Evolutionary conservation across 352 stramenopile species (phyloP), one percentile per base, ranked within the genome.

Genomic region (Globisporangium cystogenes): DNA sequence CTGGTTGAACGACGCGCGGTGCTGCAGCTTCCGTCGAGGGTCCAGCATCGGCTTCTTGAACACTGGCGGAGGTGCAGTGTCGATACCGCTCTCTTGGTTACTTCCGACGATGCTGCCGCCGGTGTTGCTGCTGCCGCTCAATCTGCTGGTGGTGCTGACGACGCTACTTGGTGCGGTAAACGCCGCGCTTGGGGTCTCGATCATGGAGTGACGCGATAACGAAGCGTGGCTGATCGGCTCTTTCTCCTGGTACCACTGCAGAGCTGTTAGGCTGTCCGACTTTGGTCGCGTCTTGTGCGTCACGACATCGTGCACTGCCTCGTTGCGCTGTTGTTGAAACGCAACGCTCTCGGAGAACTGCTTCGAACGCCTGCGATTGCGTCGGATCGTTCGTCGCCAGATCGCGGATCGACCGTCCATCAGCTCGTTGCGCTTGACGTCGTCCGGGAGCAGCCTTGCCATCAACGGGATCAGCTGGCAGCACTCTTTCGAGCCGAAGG

Each of bases 301-400:
- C 6, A 72, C 60, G 8, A 55, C 40, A 20, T 67, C 56, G 27
- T 76, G 57, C 41, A 73, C 60, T 14, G 72, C 56, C n/a, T 81
- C 63, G 14, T 70, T 59, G 27, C 74, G 80, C 48, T 76, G 72
- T n/a, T 87, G 67, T 50, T 87, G 68, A 44, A 87, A 65, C 41
- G 85, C 73, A 12, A 88, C 65, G 44, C 67, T 87, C 48, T 91
- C 81, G 1, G 81, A 91, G 57, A 86, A 87, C 46, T 91, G 81
- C 60, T 91, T 91, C 0, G 77, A 89, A 12, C 81, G 72, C n/a
- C 77, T 68, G 42, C 77, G 77, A 41, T 89, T 69, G 39, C 81
- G 76, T 27, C 77, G 79, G 21, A 79, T 57, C 43, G 67, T 68
- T 44, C 78, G 72, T 31, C 76, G 70, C 60, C 77, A 82, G 49